Evolutionary conservation across 345 rosid species (phyloP), one percentile per base, ranked within the genome.

Genomic region (Psidium guajava): DNA sequence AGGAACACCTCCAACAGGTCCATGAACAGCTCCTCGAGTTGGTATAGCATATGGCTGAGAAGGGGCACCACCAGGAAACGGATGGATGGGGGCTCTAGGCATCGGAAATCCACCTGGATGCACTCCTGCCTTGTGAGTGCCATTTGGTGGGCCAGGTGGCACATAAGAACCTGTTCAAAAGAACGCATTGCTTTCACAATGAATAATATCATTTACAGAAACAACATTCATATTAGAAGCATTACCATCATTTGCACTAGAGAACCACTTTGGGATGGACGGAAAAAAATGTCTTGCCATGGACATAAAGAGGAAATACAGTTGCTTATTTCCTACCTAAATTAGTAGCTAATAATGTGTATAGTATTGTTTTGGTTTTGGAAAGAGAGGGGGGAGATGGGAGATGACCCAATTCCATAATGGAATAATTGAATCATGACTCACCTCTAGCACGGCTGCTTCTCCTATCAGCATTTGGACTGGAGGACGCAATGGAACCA

Each of bases 11-110:
- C 99, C 99, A 86, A 95, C 97, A 27, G 99, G 98, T 86, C 99
- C 98, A 89, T 91, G 96, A 83, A 93, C 93, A 86, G 93, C 94
- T 53, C 96, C 98, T 88, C 98, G 98, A 77, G 96, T 89, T 47
- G 99, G 99, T 88, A 98, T 98, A 84, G 98, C 94, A 82, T 98
- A 98, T 42, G 99, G 99, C 93, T 96, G 99, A 84, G 98, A 90
- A 82, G 96, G 92, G 84, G 96, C 94, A 85, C 91, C 96, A 52
- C 98, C 98, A 75, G 93, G 99, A 88, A 94, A 96, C 32, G 93
- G 94, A 82, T 98, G 91, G 83, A 94, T 90, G 81, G 98, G 97
- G 64, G 92, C 94, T 89, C 98, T 92, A 84, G 99, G 94, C 89
- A 94, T 91, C 47, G 99, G 94, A 84, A 88, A 98, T 47, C 97